Conservation (phyloP, 257 asterid species). For the Solanum lignicaule region DNA sequence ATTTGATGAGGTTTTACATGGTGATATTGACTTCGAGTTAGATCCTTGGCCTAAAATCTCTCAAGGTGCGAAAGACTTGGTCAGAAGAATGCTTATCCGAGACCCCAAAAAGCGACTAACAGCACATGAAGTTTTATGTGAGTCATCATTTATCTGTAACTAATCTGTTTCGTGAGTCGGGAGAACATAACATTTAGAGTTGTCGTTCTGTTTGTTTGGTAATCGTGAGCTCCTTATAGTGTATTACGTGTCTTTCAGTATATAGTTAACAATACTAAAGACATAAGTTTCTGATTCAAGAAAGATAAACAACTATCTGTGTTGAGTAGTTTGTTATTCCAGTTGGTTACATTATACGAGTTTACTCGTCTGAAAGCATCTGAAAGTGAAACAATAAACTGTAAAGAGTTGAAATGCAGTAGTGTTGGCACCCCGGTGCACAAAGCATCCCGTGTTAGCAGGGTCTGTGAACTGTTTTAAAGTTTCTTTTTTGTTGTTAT, state of each 20-base stretch:
- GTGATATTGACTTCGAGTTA: slow-evolving; percentile 52
- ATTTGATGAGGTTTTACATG: slow-evolving; percentile 50
- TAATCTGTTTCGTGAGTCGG: neutral
- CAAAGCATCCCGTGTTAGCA: neutral
- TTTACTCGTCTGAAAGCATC: neutral
- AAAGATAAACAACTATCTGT: neutral
- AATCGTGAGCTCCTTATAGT: neutral
- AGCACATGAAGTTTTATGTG: slow-evolving; percentile 61
- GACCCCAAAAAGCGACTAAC: slow-evolving; percentile 48
- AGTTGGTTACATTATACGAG: neutral
- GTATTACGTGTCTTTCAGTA: neutral
- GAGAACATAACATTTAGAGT: neutral
- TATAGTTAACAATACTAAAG: neutral
- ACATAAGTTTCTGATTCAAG: neutral
- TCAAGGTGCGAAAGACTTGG: slow-evolving; percentile 58
- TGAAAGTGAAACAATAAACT: neutral
- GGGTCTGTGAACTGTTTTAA: neutral
- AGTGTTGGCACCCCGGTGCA: neutral
- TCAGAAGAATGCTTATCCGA: slow-evolving; percentile 44
- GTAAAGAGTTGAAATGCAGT: too few relatives aligned
- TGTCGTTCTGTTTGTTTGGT: neutral
- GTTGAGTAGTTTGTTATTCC: neutral
- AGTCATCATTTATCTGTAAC: slow-evolving; percentile 11
- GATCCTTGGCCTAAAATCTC: slow-evolving; percentile 74
- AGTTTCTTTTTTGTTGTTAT: neutral